Conservation (phyloP, 2,329 filamentous ascomycete genomes). For the Fusarium succisae region DNA sequence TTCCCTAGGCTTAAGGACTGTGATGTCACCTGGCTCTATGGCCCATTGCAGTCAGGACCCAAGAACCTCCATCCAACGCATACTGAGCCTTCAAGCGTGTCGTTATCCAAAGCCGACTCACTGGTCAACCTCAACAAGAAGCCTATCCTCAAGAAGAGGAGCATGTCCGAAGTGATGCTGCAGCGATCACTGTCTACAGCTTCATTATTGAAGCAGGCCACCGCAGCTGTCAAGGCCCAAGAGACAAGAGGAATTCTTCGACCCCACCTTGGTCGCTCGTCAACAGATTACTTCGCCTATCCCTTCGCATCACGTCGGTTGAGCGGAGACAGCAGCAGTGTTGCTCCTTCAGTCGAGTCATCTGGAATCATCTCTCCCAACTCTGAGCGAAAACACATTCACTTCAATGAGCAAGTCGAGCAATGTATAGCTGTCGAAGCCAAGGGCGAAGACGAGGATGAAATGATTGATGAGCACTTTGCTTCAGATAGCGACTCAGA, state of each 20-base stretch:
- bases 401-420: slow-evolving; percentile 95
- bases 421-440: slow-evolving; percentile 94
- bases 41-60: slow-evolving; percentile 81
- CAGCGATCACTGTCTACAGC: slow-evolving; percentile 88
- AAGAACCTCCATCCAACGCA: slow-evolving; percentile 61
- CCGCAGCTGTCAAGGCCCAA: slow-evolving; percentile 85
- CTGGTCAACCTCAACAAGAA: slow-evolving; percentile 77
- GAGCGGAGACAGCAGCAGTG: slow-evolving; percentile 69
- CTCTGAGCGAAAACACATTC: slow-evolving; percentile 83
- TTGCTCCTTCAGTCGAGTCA: slow-evolving; percentile 72
- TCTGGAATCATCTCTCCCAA: slow-evolving; percentile 74
- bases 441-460: slow-evolving; percentile 80
- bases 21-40: slow-evolving; percentile 97
- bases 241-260: slow-evolving; percentile 65
- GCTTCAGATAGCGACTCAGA: slow-evolving; percentile 75
- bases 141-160: slow-evolving; percentile 95
- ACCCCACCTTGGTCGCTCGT: slow-evolving; percentile 67
- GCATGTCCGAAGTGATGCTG: slow-evolving; percentile 94
- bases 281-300: slow-evolving; percentile 75
- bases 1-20: slow-evolving; percentile 86
- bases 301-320: slow-evolving; percentile 69
- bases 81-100: slow-evolving; percentile 53
- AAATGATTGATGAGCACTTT: slow-evolving; percentile 64
- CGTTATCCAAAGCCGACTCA: slow-evolving; percentile 66
- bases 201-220: slow-evolving; percentile 88